Conservation (phyloP, 2,329 filamentous ascomycete species). For the Trichoderma aggressivum region DNA sequence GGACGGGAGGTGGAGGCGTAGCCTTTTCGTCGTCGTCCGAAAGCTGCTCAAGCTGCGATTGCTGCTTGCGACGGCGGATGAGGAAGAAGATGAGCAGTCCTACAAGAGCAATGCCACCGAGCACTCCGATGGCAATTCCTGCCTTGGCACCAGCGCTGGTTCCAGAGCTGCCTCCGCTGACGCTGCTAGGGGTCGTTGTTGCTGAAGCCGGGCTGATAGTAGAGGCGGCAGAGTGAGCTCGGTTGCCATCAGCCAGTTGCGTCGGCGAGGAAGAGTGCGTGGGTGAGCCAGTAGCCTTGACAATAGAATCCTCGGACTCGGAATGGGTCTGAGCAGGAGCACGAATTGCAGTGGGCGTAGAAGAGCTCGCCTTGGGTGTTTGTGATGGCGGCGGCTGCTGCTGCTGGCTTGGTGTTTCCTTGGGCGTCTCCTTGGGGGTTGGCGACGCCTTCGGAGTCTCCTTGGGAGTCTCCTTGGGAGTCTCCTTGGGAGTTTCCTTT, state of each 20-base stretch:
- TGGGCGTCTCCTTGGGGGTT: constrained; percentile 19
- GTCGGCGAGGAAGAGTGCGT: constrained; percentile 1
- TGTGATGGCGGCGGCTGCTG: background rate
- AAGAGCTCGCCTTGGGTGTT: background rate
- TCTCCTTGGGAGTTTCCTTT: constrained; percentile 20
- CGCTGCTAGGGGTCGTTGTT: background rate
- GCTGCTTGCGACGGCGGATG: constrained; percentile 67
- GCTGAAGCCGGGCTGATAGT: constrained; percentile 23
- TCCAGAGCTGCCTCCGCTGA: constrained; percentile 17
- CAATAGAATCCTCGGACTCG: constrained; percentile 29
- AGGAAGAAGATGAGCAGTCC: constrained; percentile 68
- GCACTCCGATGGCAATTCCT: constrained; percentile 78
- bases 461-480: constrained; percentile 21
- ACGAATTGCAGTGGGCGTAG: constrained; percentile 10
- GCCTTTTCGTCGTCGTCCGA: constrained; percentile 63
- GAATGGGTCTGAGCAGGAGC: constrained; percentile 21
- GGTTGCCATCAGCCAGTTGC: constrained; percentile 16
- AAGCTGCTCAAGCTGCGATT: constrained; percentile 46
- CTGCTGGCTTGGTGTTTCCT: constrained; percentile 20
- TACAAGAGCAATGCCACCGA: constrained; percentile 65
- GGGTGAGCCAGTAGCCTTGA: constrained; percentile 29
- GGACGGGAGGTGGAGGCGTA: background rate
- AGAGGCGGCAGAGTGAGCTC: constrained; percentile 24
- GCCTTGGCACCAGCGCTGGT: constrained; percentile 57
- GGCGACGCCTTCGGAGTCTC: constrained; percentile 8